These are phyloP conservation scores for Panaeolus papilionaceus DNA, from an alignment of 768 basidiomycete species.

Conservation along the genomic window DNA sequence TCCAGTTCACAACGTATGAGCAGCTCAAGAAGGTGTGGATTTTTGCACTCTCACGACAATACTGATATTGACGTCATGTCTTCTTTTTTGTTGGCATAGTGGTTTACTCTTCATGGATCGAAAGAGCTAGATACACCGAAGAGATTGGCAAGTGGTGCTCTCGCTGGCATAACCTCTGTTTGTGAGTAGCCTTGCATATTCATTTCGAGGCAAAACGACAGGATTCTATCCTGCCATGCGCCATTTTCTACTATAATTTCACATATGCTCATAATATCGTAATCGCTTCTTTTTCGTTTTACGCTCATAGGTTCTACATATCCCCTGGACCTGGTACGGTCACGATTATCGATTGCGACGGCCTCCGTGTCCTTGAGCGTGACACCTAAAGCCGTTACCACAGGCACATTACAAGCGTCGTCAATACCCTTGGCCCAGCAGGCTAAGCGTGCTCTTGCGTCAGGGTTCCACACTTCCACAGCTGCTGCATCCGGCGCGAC, in stretches of 20 bases:
- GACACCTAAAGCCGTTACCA: conserved; percentile 31
- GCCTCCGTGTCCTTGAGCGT: conserved; percentile 56
- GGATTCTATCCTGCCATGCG: not conserved
- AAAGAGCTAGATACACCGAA: conserved; percentile 88
- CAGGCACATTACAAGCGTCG: conserved; percentile 31
- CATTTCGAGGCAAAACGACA: not conserved
- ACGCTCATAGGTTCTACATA: conserved; percentile 75
- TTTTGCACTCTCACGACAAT: conserved; percentile 10
- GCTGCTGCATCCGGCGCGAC: conserved; percentile 31
- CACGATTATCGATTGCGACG: conserved; percentile 91
- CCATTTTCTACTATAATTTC: not conserved
- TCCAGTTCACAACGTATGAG: conserved; percentile 90
- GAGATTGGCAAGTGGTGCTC: conserved; percentile 83
- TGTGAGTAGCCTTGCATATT: conserved; percentile 49
- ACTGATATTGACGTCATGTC: conserved; percentile 37
- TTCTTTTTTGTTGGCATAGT: conserved; percentile 41
- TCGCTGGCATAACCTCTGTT: conserved; percentile 95
- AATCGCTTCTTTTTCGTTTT: not conserved
- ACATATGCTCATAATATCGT: conserved; percentile 14
- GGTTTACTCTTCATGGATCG: conserved; percentile 73
- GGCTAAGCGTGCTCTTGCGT: conserved; percentile 45
- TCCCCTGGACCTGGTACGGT: conserved; percentile 93
- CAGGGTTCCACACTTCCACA: conserved; percentile 65
- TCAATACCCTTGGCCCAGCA: conserved; percentile 26
- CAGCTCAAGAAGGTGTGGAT: conserved; percentile 80